Base-by-base conservation (phyloP, 2,329 filamentous ascomycete species). In the Colletotrichum noveboracense region DNA sequence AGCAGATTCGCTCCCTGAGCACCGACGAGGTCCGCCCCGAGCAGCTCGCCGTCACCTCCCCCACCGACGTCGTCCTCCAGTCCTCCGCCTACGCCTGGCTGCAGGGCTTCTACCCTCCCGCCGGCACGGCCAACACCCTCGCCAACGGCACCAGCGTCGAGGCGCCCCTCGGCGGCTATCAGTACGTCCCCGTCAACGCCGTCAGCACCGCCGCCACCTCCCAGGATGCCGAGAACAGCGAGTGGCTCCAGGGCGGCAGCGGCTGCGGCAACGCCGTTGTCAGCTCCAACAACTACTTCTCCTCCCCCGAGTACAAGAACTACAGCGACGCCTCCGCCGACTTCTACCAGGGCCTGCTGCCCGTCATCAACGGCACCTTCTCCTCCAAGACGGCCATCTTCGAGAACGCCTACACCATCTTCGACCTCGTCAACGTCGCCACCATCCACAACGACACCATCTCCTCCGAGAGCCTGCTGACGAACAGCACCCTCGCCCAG, bases 101-200 rank as follows among this genome's bases (percentile, higher is more conserved):
- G 34, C 96, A 98, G 86, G 95, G 93, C 34, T 88, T 98, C 24
- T 98, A 98, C 82, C 96, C 96, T 12, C 95, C 96, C 1, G 91
- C 93, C 2, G 92, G 92, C 72, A 77, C 82, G 16, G 82, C 88
- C 43, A 89, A 94, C 84, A 91, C 87, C 3, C 90, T 98, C 55
- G 91, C 91, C 79, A 96, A 98, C 83, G 94, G 94, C 66, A 91
- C 90, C 26, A 87, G 85, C 6, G 87, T 96, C 14, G 86, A 91
- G 73, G 87, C 92, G 2, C 95, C 96, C 0, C 86, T 98, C 81
- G 88, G 91, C 76, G 96, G 96, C 30, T 98, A 96, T 83, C 96
- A 98, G 85, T 91, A 97, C 76, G 93, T 98, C 78, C 94, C 95
- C 21, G 88, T 98, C 71, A 90, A 92, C 75, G 86, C 90, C 5